Evolutionary conservation across 2,329 filamentous ascomycete genomes (phyloP), one percentile per base, ranked within the genome.

Genomic region (Scolecobasidium constrictum): DNA sequence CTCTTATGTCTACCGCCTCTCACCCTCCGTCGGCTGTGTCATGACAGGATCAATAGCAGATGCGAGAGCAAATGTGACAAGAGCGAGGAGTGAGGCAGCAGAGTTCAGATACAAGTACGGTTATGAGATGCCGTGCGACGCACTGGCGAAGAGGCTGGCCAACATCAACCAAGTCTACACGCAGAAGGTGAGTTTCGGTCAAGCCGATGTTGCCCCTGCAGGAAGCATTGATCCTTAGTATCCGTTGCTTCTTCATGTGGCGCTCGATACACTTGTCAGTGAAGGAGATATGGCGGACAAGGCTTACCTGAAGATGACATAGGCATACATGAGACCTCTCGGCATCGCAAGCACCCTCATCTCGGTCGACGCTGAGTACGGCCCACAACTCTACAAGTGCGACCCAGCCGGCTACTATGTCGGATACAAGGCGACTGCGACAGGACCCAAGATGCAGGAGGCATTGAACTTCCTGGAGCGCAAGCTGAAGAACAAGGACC

Each of bases 161-260:
- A 98, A 98, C 68, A 95, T 98, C 71, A 95, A 86, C 67, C 92
- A 98, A 68, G 92, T 98, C 52, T 98, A 96, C 68, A 98, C 92
- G 54, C 92, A 98, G 70, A 75, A 87, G 65, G 92, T 96, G 68
- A 63, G 46, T 42, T 42, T 18, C 12, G n/a, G 12, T 9, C 9
- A 31, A 31, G 26, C n/a, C 26, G 9, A 31, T 31, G 9, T 60
- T 31, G 26, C 35, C 33, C 43, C 47, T 46, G 22, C 20, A 34
- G 43, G 35, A 26, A 38, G n/a, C 15, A 6, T 26, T 22, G 11
- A 9, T 17, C 35, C 16, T 37, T 37, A 16, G 12, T 16, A 37
- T 37, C 11, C 26, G 11, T 13, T 31, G 13, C 11, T 13, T 31
- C 13, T 13, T 31, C 26, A 31, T 31, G n/a, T n/a, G n/a, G n/a